Base-by-base conservation (phyloP, 1,284 basidiomycete genomes). In the Peniophora sp. region DNA sequence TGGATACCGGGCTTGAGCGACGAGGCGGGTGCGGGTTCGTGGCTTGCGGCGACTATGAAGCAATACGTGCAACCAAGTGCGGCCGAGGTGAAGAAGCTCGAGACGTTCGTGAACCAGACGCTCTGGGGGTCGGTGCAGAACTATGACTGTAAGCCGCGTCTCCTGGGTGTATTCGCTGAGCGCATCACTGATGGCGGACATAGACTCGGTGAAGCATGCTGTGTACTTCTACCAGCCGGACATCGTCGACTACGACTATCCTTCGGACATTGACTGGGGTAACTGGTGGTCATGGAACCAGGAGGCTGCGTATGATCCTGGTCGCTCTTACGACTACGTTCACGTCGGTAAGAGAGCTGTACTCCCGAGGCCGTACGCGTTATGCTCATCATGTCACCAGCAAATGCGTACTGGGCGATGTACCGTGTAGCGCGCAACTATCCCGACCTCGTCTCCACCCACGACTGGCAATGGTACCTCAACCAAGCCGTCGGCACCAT, bases 251-350 rank as follows among this genome's bases (percentile, higher is more conserved):
- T 81, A 81, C 58, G 56, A 56, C 15, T 81, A 81, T 57, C 78
- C 78, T 2, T 65, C 68, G 1, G 66, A 57, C 20, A 74, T 79
- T 47, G 59, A 72, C 58, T 81, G 75, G 75, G 69, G 71, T 3
- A 72, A 75, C 52, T 79, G 77, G 78, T 80, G 76, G 75, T 78
- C 76, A 0, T 81, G 78, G 78, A 71, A 76, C 54, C 64, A 73
- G 58, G 74, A 72, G 0, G 69, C 63, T 0, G 71, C 77, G 0
- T 79, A 66, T 54, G 72, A 73, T 1, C 72, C 68, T 1, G 73
- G 75, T 49, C 73, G 79, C n/a, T 78, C 73, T 1, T 81, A 80
- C 53, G 78, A 81, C 60, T 81, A 80, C 57, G 73, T 79, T 20
- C 79, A 81, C 54, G 78, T 81, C 53, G 64, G 68, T 34, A 20